Conservation (phyloP, 225 moss, liverwort and hornwort genomes). For the Ulota crispa region DNA sequence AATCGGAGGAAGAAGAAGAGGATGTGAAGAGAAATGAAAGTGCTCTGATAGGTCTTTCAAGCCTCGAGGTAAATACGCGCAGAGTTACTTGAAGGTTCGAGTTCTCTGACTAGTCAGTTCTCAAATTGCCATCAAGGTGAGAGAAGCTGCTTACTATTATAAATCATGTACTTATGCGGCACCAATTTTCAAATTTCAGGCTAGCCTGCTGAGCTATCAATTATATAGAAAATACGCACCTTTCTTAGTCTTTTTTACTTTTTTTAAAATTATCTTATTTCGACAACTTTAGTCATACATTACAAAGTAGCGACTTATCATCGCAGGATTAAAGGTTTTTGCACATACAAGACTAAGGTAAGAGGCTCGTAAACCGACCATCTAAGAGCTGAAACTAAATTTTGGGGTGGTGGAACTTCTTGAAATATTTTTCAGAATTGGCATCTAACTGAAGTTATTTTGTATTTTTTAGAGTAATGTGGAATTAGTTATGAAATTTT, state of each 20-base stretch:
- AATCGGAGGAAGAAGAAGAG: not conserved
- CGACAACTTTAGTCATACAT: not conserved
- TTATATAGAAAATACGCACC: not conserved
- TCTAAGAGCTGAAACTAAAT: no score
- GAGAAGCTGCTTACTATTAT: not conserved
- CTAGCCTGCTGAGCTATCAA: not conserved
- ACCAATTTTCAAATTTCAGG: not conserved
- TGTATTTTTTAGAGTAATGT: no score
- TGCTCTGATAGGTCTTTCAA: not conserved
- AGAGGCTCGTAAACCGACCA: no score
- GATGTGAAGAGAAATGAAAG: not conserved
- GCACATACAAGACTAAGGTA: constrained; percentile 45
- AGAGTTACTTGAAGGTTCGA: not conserved
- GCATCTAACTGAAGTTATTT: no score
- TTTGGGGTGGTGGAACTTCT: no score
- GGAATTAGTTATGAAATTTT: no score
- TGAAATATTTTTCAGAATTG: no score
- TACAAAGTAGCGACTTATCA: not conserved
- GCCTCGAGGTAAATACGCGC: not conserved
- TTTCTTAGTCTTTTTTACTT: no score
- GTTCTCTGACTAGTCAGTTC: not conserved
- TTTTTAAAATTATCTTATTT: no score
- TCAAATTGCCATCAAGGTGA: not conserved
- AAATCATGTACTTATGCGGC: not conserved
- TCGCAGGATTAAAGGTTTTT: constrained; percentile 31